Conservation (phyloP, 208 protist species). For the Trypanosoma mega region DNA sequence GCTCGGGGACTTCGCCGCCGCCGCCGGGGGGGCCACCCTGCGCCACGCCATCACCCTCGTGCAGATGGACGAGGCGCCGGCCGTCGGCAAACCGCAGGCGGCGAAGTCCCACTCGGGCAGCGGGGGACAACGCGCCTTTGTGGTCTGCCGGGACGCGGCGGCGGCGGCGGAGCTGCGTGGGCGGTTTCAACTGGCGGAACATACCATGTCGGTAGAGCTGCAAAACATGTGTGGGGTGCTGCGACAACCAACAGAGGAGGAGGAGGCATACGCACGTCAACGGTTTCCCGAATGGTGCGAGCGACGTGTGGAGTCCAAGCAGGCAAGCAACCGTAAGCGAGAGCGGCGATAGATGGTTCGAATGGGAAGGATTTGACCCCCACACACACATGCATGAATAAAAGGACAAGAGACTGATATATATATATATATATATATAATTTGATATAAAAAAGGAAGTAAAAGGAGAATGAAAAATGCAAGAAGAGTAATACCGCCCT, state of each 20-base stretch:
- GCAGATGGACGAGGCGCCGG: slow-evolving; percentile 29
- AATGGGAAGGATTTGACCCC: no score
- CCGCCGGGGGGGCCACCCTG: slow-evolving; percentile 14
- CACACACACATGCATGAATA: no score
- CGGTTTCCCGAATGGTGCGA: slow-evolving; percentile 29
- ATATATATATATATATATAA: slow-evolving; percentile 2
- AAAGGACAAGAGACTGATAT: no score
- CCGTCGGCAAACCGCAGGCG: no score
- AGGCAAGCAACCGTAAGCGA: slow-evolving; percentile 28
- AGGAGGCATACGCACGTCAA: slow-evolving; percentile 27
- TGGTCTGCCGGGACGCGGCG: slow-evolving; percentile 28
- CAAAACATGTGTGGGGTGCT: slow-evolving; percentile 20
- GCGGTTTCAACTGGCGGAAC: slow-evolving; percentile 22
- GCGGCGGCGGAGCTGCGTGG: slow-evolving; percentile 22
- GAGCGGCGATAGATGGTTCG: slow-evolving; percentile 1
- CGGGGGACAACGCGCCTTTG: slow-evolving; percentile 23
- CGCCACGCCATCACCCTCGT: slow-evolving; percentile 27
- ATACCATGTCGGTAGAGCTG: slow-evolving; percentile 21
- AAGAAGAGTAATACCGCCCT: no score
- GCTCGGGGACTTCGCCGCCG: slow-evolving; percentile 26
- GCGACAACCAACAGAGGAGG: slow-evolving; percentile 19
- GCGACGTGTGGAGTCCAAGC: slow-evolving; percentile 24
- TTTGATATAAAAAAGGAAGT: not conserved
- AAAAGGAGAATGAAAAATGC: no score
- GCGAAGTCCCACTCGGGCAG: no score